phyloP scores from a whole-genome alignment of 768 basidiomycete genomes.

The Naganishia vaughanmartiniae region DNA sequence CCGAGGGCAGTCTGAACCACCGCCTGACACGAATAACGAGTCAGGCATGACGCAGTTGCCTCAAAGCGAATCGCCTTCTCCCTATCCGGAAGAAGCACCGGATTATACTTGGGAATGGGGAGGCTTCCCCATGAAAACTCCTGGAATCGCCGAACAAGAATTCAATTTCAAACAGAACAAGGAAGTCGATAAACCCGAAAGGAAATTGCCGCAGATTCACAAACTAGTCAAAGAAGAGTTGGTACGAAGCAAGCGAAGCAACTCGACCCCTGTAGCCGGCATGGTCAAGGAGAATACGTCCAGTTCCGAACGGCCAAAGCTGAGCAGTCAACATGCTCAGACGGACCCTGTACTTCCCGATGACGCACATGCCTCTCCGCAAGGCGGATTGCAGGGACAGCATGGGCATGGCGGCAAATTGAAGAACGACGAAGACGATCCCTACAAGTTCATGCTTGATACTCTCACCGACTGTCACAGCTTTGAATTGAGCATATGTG shows the following conservation, averaged over 20 bases:
- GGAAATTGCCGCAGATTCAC: neutral
- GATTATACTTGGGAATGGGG: conserved; percentile 97
- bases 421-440: conserved; percentile 62
- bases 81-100: conserved; percentile 24
- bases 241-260: neutral
- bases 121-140: conserved; percentile 69
- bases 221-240: conserved; percentile 3
- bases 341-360: conserved; percentile 9
- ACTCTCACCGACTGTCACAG: conserved; percentile 62
- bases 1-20: conserved; percentile 31
- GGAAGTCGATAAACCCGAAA: neutral
- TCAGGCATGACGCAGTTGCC: neutral
- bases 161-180: neutral
- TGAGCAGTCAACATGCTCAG: conserved; percentile 11
- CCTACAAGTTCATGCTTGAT: conserved; percentile 64
- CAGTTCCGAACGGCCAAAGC: neutral
- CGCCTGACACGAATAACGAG: neutral
- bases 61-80: neutral
- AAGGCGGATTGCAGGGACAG: neutral
- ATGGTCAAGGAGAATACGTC: neutral
- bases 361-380: neutral
- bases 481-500: conserved; percentile 71
- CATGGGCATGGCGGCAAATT: conserved; percentile 56
- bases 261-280: neutral
- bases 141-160: conserved; percentile 22